Evolutionary conservation across 345 rosid genomes (phyloP).

Genomic region (Dovyalis caffra): DNA sequence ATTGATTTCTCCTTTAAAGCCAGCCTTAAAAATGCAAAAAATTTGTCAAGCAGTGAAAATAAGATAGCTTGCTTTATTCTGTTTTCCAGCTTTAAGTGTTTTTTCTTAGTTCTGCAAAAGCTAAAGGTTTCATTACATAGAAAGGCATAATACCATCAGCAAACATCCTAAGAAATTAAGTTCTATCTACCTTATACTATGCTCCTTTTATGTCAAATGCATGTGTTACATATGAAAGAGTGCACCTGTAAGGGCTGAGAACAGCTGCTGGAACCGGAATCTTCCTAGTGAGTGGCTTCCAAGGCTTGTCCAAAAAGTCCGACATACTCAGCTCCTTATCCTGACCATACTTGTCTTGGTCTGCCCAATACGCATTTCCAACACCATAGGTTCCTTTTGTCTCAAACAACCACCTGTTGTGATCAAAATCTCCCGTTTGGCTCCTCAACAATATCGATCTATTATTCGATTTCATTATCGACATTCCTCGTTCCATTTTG

Average conservation of each 20-base stretch:
- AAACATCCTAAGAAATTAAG: not conserved
- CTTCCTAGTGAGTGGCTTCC: slow-evolving; percentile 93
- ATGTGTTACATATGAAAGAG: not conserved
- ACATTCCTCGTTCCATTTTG: slow-evolving; percentile 68
- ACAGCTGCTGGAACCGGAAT: slow-evolving; percentile 52
- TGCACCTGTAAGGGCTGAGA: slow-evolving; percentile 84
- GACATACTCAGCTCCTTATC: slow-evolving; percentile 64
- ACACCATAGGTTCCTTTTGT: slow-evolving; percentile 67
- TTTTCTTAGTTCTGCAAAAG: not conserved
- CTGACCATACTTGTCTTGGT: slow-evolving; percentile 32
- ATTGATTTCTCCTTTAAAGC: no score
- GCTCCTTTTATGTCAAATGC: not conserved
- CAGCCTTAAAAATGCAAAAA: no score
- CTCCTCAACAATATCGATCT: slow-evolving; percentile 83
- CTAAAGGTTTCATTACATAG: not conserved
- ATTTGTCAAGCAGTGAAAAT: not conserved
- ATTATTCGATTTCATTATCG: slow-evolving; percentile 62
- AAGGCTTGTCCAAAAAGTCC: slow-evolving; percentile 92
- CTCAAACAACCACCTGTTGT: slow-evolving; percentile 91
- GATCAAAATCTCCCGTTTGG: slow-evolving; percentile 92
- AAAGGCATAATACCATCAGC: not conserved
- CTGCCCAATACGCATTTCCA: slow-evolving; percentile 86
- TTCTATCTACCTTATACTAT: not conserved
- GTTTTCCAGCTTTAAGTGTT: not conserved
- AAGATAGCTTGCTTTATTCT: not conserved